These are phyloP conservation scores for Steccherinum ochraceum DNA, from an alignment of 768 basidiomycete genomes.

Conservation along the genomic window DNA sequence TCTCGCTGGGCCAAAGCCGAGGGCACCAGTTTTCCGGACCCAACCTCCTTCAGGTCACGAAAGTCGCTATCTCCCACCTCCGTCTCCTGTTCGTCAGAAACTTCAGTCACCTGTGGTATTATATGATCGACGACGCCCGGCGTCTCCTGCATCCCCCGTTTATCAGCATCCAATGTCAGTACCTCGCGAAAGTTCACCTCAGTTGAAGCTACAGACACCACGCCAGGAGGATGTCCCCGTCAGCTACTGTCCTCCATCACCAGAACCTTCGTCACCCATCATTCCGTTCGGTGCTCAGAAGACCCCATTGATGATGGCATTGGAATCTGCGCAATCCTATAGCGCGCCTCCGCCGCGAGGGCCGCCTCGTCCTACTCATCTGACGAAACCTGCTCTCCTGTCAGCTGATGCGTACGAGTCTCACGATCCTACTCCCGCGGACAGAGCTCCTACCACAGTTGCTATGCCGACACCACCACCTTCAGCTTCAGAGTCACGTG, in stretches of 20 bases:
- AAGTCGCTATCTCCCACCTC: too few relatives aligned
- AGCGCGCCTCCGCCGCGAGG: background rate
- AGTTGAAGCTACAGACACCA: too few relatives aligned
- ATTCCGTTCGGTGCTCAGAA: background rate
- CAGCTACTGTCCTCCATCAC: background rate
- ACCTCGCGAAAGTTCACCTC: too few relatives aligned
- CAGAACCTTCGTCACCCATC: background rate
- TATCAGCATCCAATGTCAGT: too few relatives aligned
- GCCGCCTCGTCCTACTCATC: background rate
- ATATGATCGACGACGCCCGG: too few relatives aligned
- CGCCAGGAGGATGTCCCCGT: too few relatives aligned
- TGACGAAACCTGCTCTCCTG: background rate
- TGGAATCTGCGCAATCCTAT: background rate
- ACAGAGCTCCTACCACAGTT: background rate
- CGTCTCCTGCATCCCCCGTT: too few relatives aligned
- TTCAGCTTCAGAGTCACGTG: background rate
- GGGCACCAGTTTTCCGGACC: too few relatives aligned
- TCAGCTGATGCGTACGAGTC: background rate
- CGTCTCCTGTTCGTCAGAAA: too few relatives aligned
- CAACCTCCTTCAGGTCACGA: too few relatives aligned
- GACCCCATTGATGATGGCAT: background rate
- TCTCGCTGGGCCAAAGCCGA: too few relatives aligned
- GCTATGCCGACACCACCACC: background rate
- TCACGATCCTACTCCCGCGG: background rate
- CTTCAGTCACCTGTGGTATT: too few relatives aligned